These are phyloP conservation scores for Eurotiales sp. DNA, from an alignment of 2,329 filamentous ascomycete genomes.

Conservation along the genomic window DNA sequence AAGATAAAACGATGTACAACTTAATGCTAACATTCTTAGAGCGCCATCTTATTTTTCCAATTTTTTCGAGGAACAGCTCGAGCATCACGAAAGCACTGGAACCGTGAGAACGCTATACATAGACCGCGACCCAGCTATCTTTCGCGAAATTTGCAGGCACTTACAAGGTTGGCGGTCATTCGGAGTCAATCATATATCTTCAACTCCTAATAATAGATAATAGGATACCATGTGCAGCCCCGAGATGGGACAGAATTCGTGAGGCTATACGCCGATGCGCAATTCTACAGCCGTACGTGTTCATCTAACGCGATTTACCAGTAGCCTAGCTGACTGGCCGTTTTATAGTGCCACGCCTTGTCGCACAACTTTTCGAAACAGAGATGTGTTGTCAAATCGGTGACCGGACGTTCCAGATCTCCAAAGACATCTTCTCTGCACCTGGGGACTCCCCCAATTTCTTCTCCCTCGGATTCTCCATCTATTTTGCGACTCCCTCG, in stretches of 20 bases:
- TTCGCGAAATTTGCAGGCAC: conserved; percentile 83
- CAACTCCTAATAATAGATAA: conserved; percentile 6
- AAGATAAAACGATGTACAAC: not conserved
- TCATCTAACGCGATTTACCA: too few relatives aligned
- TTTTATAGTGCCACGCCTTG: conserved; percentile 71
- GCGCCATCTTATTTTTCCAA: conserved; percentile 95
- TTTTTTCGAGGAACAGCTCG: conserved; percentile 83
- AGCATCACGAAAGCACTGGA: conserved; percentile 55
- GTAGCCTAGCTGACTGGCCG: not conserved
- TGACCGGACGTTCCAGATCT: conserved; percentile 80
- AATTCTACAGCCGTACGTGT: conserved; percentile 78
- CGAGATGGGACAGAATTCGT: conserved; percentile 84
- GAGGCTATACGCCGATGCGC: conserved; percentile 86
- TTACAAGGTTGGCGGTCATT: conserved; percentile 66
- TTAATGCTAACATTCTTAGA: conserved; percentile 53
- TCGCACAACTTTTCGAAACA: conserved; percentile 85
- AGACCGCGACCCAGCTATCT: conserved; percentile 85
- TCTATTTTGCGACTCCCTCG: conserved; percentile 76
- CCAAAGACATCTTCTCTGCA: conserved; percentile 77
- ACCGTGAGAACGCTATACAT: conserved; percentile 82
- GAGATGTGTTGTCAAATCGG: conserved; percentile 92
- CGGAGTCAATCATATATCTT: not conserved
- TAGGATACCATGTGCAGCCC: conserved; percentile 78
- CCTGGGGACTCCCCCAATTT: conserved; percentile 94
- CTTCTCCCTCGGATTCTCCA: conserved; percentile 84